These are phyloP conservation scores for Fusarium sp. DNA, from an alignment of 2,329 filamentous ascomycete genomes.

Conservation along the genomic window DNA sequence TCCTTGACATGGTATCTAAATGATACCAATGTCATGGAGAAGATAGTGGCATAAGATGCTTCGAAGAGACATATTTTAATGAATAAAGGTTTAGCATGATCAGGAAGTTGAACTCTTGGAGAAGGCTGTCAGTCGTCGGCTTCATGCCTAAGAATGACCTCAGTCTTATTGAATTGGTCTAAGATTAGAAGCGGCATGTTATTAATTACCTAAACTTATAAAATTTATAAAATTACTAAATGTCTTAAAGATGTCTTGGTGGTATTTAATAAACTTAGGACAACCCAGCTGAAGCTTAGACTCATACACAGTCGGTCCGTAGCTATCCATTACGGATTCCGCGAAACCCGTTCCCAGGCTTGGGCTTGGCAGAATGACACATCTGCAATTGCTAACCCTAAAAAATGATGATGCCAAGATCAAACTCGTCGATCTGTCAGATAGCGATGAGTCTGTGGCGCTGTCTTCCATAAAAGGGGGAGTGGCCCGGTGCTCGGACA, in stretches of 20 bases:
- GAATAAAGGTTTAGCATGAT: neutral
- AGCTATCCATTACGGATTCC: neutral
- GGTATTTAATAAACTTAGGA: too few species aligned
- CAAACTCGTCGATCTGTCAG: accelerated
- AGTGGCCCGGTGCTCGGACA: neutral
- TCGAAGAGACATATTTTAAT: neutral
- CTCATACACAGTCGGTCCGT: neutral
- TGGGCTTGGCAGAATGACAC: neutral
- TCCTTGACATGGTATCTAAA: slow-evolving; percentile 18
- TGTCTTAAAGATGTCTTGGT: too few species aligned
- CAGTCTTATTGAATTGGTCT: neutral
- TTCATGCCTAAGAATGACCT: neutral
- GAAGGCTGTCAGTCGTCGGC: too few species aligned
- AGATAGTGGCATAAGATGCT: neutral
- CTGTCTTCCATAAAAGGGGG: neutral
- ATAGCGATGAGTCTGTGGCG: neutral
- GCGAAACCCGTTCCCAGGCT: neutral
- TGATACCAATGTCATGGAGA: slow-evolving; percentile 11
- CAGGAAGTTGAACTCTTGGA: neutral
- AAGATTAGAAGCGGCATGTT: neutral
- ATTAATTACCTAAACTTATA: too few species aligned
- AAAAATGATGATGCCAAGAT: neutral
- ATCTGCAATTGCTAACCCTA: accelerated
- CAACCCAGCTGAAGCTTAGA: neutral
- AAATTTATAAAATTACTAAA: too few species aligned